These are phyloP conservation scores for Rhododendron mucronatum DNA, from an alignment of 148 eudicot genomes.

Conservation along the genomic window DNA sequence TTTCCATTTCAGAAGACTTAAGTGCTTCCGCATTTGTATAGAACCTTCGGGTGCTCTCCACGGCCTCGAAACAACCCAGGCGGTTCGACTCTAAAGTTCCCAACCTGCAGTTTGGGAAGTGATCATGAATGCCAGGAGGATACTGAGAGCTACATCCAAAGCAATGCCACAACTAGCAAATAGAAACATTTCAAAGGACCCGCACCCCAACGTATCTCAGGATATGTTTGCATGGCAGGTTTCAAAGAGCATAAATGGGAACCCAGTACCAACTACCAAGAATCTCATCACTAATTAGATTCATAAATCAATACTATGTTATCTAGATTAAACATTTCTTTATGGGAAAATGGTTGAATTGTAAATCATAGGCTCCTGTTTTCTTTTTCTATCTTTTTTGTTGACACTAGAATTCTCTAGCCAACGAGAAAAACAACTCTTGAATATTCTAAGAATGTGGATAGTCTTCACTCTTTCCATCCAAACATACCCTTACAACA, in stretches of 20 bases:
- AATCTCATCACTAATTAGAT: neutral
- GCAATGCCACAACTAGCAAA: conserved; percentile 4
- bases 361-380: neutral
- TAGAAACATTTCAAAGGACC: neutral
- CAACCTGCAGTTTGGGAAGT: conserved; percentile 51
- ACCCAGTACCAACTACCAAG: neutral
- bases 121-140: conserved; percentile 8
- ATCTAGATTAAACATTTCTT: neutral
- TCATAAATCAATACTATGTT: neutral
- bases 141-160: neutral
- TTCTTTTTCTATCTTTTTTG: neutral
- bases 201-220: neutral
- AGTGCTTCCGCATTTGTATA: neutral
- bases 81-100: conserved; percentile 98
- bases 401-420: neutral
- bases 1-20: neutral
- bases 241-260: neutral
- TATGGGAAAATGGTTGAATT: neutral
- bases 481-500: neutral
- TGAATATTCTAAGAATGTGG: neutral
- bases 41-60: conserved; percentile 99
- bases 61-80: conserved; percentile 99
- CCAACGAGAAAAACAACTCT: neutral
- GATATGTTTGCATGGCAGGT: neutral
- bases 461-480: neutral